A percentile compares a stretch with the other conserved stretches of the same genome.
These are phyloP conservation scores for Cadophora gregata DNA, from an alignment of 2,329 filamentous ascomycete genomes.

Conservation along the genomic window DNA sequence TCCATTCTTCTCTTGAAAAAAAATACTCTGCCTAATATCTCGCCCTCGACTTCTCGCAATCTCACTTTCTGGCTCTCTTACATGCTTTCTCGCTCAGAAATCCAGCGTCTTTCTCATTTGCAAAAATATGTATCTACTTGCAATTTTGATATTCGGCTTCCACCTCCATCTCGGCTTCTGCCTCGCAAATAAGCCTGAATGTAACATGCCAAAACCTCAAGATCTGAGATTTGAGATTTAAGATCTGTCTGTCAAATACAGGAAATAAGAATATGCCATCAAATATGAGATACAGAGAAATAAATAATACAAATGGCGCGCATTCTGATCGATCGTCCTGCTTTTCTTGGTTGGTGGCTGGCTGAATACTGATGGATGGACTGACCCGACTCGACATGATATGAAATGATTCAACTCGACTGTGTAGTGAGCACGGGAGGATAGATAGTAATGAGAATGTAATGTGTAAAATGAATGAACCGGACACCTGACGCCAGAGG, in stretches of 20 bases:
- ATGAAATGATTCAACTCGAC: background rate
- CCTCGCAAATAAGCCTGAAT: too few species aligned
- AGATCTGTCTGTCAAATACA: background rate
- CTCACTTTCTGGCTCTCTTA: too few species aligned
- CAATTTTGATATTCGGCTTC: too few species aligned
- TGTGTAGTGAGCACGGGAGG: background rate
- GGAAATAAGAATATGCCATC: slow-evolving; percentile 4
- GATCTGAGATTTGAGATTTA: background rate
- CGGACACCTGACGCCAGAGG: background rate
- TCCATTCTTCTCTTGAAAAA: background rate
- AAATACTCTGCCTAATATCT: background rate
- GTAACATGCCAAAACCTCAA: background rate
- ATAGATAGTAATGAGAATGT: background rate
- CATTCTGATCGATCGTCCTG: background rate
- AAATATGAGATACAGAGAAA: slow-evolving; percentile 11
- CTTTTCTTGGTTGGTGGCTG: background rate
- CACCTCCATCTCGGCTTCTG: background rate
- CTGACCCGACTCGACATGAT: background rate
- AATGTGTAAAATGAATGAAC: background rate
- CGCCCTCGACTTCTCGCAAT: background rate
- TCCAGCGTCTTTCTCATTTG: too few species aligned
- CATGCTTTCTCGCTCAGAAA: background rate
- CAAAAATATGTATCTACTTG: background rate
- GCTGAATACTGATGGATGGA: background rate
- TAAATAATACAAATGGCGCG: slow-evolving; percentile 6